These are phyloP conservation scores for Ophiobolus disseminans DNA, from an alignment of 2,329 filamentous ascomycete genomes.

Conservation along the genomic window DNA sequence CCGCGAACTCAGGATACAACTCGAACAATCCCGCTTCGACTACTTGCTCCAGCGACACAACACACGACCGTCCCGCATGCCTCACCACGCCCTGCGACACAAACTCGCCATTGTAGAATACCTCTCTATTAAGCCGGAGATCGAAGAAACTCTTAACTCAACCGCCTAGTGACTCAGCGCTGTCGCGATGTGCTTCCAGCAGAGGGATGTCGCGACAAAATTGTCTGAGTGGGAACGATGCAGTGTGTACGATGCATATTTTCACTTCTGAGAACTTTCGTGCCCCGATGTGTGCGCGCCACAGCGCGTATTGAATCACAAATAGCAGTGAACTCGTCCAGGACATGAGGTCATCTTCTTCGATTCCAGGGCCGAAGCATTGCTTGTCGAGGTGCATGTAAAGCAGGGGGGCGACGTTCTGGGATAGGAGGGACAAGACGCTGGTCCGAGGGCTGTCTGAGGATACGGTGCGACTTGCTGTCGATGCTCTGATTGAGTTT, in stretches of 20 bases:
- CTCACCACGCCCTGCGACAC: conserved; percentile 14
- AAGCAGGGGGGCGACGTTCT: neutral
- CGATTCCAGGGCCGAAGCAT: neutral
- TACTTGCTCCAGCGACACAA: conserved; percentile 11
- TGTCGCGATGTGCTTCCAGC: neutral
- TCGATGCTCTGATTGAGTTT: conserved; percentile 20
- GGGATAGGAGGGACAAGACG: neutral
- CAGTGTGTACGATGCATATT: neutral
- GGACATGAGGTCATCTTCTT: neutral
- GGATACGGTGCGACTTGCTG: conserved; percentile 3
- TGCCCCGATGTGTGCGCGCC: neutral
- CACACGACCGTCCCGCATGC: conserved; percentile 5
- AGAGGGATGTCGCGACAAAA: neutral
- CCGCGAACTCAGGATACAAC: conserved; percentile 11
- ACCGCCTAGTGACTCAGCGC: neutral
- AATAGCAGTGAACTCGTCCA: neutral
- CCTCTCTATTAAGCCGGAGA: conserved; percentile 4
- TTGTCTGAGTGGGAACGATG: neutral
- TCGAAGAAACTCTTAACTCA: conserved; percentile 5
- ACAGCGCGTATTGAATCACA: neutral
- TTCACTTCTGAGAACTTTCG: neutral
- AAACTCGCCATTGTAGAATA: conserved; percentile 14
- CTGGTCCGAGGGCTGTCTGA: neutral
- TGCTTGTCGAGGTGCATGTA: neutral
- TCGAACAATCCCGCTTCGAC: conserved; percentile 9